phyloP scores from a whole-genome alignment of 2,329 filamentous ascomycete species.

The Chaetothyriales sp. region DNA sequence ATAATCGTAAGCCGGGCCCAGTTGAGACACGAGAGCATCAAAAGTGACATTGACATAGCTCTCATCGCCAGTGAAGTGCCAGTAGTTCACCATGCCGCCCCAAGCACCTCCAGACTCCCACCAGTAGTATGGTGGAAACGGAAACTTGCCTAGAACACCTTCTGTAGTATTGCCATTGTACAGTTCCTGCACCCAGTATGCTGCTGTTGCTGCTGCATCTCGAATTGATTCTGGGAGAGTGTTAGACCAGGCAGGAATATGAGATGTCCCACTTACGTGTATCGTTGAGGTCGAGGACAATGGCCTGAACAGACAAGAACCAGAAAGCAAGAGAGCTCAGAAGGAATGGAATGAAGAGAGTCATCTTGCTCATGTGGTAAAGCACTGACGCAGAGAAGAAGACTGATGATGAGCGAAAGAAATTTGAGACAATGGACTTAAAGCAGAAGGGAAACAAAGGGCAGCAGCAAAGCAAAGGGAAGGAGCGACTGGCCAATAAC shows the following conservation, averaged over 20 bases:
- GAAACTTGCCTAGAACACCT: constrained; percentile 40
- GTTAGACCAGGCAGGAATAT: background rate
- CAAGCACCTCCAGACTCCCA: constrained; percentile 52
- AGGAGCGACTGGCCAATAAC: too few species aligned
- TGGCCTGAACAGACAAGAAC: constrained; percentile 7
- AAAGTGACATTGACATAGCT: constrained; percentile 45
- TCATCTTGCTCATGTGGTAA: constrained; percentile 1
- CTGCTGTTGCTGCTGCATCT: constrained; percentile 27
- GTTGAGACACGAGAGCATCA: constrained; percentile 45
- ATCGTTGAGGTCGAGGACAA: constrained; percentile 19
- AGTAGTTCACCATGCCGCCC: constrained; percentile 56
- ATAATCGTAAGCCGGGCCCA: constrained; percentile 44
- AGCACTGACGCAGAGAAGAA: background rate
- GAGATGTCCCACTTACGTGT: constrained; percentile 15
- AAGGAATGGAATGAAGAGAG: background rate
- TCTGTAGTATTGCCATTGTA: constrained; percentile 39
- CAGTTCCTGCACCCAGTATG: constrained; percentile 36
- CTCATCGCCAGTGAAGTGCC: constrained; percentile 47
- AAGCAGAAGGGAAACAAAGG: too few species aligned
- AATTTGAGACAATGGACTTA: background rate
- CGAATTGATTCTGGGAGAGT: constrained; percentile 27
- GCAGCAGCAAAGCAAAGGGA: too few species aligned
- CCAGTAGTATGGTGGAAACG: constrained; percentile 55
- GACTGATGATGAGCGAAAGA: too few species aligned
- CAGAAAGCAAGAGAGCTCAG: background rate